Percentiles rank a stretch among this genome's conserved stretches.
Conservation (phyloP, 441 rosid genomes). For the Dalechampia spathulata region DNA sequence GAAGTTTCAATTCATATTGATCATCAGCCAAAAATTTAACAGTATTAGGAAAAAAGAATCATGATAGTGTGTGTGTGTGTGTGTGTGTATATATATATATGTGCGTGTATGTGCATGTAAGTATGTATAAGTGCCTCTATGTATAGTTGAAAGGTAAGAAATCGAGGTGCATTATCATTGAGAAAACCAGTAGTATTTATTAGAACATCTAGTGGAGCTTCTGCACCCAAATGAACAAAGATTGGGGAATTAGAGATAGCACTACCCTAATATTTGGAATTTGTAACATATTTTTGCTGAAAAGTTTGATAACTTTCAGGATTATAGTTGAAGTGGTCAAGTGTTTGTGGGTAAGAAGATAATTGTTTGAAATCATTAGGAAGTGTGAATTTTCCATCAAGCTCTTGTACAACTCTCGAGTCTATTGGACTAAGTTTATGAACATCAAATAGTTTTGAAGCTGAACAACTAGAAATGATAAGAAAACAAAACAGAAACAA, state of each 20-base stretch:
- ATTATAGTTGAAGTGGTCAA: slow-evolving; percentile 64
- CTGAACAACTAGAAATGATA: neutral
- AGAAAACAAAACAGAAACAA: too few relatives aligned
- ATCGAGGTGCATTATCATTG: slow-evolving; percentile 35
- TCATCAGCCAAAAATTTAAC: too few relatives aligned
- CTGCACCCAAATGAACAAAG: slow-evolving; percentile 55
- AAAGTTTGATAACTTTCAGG: slow-evolving; percentile 57
- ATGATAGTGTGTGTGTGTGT: too few relatives aligned
- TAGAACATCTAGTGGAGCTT: slow-evolving; percentile 31
- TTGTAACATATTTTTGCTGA: slow-evolving; percentile 43
- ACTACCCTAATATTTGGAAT: slow-evolving; percentile 55
- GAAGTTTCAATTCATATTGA: too few relatives aligned
- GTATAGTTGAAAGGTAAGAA: slow-evolving; percentile 47
- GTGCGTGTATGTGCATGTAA: too few relatives aligned
- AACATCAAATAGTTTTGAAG: slow-evolving; percentile 11
- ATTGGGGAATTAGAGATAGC: slow-evolving; percentile 45
- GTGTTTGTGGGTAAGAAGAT: slow-evolving; percentile 45
- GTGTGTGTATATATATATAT: too few relatives aligned
- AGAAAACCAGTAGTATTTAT: slow-evolving; percentile 28
- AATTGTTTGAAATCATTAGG: slow-evolving; percentile 26
- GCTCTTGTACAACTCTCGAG: slow-evolving; percentile 11
- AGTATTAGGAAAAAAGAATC: too few relatives aligned
- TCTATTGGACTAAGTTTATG: slow-evolving; percentile 31
- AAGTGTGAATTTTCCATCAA: neutral
- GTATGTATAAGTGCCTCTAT: slow-evolving; percentile 42